Base-by-base conservation (phyloP, 2,329 filamentous ascomycete genomes). In the Fonsecaea multimorphosa region DNA sequence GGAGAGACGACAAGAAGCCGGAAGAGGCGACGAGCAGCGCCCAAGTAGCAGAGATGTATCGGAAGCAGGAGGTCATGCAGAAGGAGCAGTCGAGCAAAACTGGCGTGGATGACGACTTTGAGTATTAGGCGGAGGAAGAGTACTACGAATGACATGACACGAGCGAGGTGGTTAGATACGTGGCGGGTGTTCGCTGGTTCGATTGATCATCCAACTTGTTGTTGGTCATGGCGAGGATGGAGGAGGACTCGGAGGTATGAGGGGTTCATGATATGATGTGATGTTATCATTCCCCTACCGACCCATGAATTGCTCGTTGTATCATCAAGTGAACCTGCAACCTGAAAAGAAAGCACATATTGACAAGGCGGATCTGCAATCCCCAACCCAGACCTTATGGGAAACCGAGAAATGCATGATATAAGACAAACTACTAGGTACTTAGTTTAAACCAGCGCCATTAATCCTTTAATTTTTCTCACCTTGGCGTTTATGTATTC, bases 11-110 rank as follows among this genome's bases (percentile, higher is more conserved):
- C 76, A 99, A 99, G 85, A 97, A 96, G 81, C 88, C 92, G 0
- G 93, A 97, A 68, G 86, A 94, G 80, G 95, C 95, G 14, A 97
- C 93, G 44, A 90, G 85, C 36, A 92, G 89, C 68, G 84, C 89
- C 58, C 91, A 95, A 79, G 91, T 99, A 57, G 93, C 93, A 0
- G 95, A 98, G 78, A 97, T 99, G 94, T 99, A 98, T 80, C 85
- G 89, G 71, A 93, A 91, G 80, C 95, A 99, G 82, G 94, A 98
- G 82, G 91, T 90, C 72, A 92, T 97, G 58, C 82, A 87, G 12
- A 96, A 95, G 83, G 92, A 83, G 67, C 93, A 91, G 80, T 88
- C 90, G 0, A 89, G 91, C 64, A 96, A 96, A 81, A 91, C 90
- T 0, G 91, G 92, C 3, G 85, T 89, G 55, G 93, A 93, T 62